Evolutionary conservation across 148 eudicot genomes (phyloP), one percentile per base, ranked within the genome.

Genomic region (Rhododendron griersonianum): DNA sequence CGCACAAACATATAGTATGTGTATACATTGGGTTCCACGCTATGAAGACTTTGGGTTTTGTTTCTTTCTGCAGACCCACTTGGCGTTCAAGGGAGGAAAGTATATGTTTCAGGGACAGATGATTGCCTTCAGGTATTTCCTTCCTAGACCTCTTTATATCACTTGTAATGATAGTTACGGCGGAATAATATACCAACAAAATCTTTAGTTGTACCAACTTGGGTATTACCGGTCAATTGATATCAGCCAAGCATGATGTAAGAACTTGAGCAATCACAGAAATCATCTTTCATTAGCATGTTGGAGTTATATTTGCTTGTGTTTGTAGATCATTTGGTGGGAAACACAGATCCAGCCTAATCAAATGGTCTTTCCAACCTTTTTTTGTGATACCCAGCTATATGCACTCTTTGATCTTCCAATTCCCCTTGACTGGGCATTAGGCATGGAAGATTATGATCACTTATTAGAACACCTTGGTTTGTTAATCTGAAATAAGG

Each of bases 1-100:
- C 1, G 13, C 10, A 67, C 74, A 25, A 25, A 2, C 53, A n/a
- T 3, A 19, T 19, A 5, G n/a, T 19, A 67, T 19, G 74, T 28
- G 37, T 6, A 57, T 51, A 47, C 77, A 45, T 83, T 83, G 37
- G 55, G 19, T 35, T 6, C 67, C 18, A 84, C 11, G 19, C 25
- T 25, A 67, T 41, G n/a, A 81, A 35, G 81, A 50, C 25, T 41
- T 15, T 7, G 55, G 57, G 28, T 80, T 51, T 69, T 83, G 23
- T 65, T 76, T 84, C 41, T 84, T 37, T 53, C 78, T 76, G 61
- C 90, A 97, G 99, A 97, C 88, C 87, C 91, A 82, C 98, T 95
- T 81, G 99, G 98, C 63, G 91, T 97, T 88, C 99, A 97, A 91
- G 99, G 99, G 87, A 93, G 99, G 89, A 97, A 93, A 91, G 92